Conservation (phyloP, 495 filamentous ascomycete genomes). For the Hypoxylon rickii region DNA sequence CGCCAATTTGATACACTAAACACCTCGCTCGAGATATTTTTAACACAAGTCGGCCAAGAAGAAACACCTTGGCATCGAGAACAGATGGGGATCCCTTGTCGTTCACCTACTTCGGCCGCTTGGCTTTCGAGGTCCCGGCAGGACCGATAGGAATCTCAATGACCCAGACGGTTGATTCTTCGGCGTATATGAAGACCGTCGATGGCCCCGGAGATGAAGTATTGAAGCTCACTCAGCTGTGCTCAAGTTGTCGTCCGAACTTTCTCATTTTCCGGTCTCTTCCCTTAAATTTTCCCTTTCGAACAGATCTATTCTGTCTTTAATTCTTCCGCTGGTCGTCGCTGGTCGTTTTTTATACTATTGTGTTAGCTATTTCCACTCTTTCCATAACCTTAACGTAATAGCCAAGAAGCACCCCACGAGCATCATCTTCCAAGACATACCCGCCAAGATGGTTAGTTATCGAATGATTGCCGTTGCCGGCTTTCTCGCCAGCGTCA, state of each 20-base stretch:
- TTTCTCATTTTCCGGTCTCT: constrained; percentile 35
- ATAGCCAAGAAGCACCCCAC: constrained; percentile 9
- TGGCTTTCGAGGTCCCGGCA: constrained; percentile 36
- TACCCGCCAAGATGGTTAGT: constrained; percentile 46
- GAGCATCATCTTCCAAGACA: constrained; percentile 14
- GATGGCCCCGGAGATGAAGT: constrained; percentile 26
- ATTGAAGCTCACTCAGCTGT: constrained; percentile 43
- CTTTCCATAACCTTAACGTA: constrained; percentile 16
- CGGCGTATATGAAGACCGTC: constrained; percentile 41
- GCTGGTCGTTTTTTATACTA: constrained; percentile 42
- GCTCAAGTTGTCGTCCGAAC: constrained; percentile 41
- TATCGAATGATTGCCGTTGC: constrained; percentile 47
- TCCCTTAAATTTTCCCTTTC: constrained; percentile 24
- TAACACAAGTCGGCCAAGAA: constrained; percentile 22
- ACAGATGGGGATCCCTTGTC: constrained; percentile 24
- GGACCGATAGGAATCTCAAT: constrained; percentile 10
- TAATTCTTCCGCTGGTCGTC: constrained; percentile 46
- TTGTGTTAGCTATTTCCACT: constrained; percentile 28
- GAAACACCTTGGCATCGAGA: constrained; percentile 35
- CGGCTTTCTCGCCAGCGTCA: constrained; percentile 43
- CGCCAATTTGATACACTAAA: constrained; percentile 23
- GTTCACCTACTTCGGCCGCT: constrained; percentile 15
- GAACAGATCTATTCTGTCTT: constrained; percentile 30
- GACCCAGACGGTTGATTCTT: constrained; percentile 9
- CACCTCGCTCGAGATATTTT: constrained; percentile 35